A percentile compares a stretch with the other conserved stretches of the same genome.
phyloP scores from a whole-genome alignment of 495 filamentous ascomycete species.

The Neurospora sp. region DNA sequence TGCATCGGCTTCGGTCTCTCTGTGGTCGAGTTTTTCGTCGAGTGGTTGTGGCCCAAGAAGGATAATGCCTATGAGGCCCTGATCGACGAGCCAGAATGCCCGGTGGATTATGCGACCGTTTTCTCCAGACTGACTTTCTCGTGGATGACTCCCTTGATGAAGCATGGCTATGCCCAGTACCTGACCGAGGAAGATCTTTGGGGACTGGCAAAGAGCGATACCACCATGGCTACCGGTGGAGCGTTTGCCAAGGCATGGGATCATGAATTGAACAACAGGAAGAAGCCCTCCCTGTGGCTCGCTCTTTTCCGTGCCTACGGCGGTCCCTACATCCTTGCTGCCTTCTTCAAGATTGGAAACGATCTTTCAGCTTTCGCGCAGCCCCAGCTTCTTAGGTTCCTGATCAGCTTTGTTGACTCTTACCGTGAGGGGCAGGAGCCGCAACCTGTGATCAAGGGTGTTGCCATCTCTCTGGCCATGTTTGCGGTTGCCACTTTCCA shows the following conservation, averaged over 20 bases:
- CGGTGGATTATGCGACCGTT: constrained; percentile 85
- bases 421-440: constrained; percentile 50
- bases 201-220: constrained; percentile 76
- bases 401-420: constrained; percentile 83
- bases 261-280: constrained; percentile 58
- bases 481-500: constrained; percentile 78
- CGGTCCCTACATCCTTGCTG: constrained; percentile 67
- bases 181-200: constrained; percentile 95
- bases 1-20: constrained; percentile 65
- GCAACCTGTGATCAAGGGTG: constrained; percentile 72
- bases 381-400: constrained; percentile 75
- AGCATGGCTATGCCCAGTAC: constrained; percentile 80
- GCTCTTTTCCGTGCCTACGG: constrained; percentile 83
- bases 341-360: constrained; percentile 75
- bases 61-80: constrained; percentile 73
- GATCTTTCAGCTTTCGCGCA: constrained; percentile 81
- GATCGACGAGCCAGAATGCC: constrained; percentile 81
- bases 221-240: constrained; percentile 56
- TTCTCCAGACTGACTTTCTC: constrained; percentile 92
- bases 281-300: constrained; percentile 77
- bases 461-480: constrained; percentile 86
- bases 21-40: constrained; percentile 64
- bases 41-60: constrained; percentile 88
- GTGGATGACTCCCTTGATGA: constrained; percentile 99
- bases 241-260: constrained; percentile 69